phyloP scores from a whole-genome alignment of 2,329 filamentous ascomycete species.

The Colletotrichum plurivorum region DNA sequence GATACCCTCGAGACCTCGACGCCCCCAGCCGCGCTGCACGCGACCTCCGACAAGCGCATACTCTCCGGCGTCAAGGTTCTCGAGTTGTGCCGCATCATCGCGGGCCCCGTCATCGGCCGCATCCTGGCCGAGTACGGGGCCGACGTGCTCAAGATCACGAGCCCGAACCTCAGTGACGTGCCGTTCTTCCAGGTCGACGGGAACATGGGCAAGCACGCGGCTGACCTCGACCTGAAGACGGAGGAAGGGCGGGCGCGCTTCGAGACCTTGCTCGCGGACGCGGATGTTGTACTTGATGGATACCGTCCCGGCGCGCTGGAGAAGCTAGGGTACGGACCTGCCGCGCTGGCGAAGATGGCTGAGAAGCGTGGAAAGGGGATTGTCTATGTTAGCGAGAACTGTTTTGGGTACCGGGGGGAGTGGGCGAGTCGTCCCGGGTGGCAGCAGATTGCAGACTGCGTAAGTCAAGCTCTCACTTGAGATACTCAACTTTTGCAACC shows the following conservation, averaged over 20 bases:
- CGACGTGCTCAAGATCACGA: constrained; percentile 80
- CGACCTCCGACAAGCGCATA: constrained; percentile 46
- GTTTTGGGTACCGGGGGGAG: constrained; percentile 73
- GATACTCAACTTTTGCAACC: too few species aligned
- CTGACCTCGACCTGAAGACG: constrained; percentile 74
- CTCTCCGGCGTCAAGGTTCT: constrained; percentile 78
- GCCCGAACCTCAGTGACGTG: constrained; percentile 76
- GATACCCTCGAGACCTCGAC: constrained; percentile 65
- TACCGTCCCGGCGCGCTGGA: constrained; percentile 77
- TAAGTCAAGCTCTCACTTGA: constrained; percentile 41
- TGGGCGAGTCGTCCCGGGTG: constrained; percentile 77
- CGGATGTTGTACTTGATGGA: constrained; percentile 77
- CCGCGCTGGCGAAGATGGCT: constrained; percentile 67
- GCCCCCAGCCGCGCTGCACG: constrained; percentile 58
- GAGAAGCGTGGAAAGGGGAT: constrained; percentile 71
- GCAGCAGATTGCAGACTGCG: constrained; percentile 81
- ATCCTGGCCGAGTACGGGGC: constrained; percentile 83
- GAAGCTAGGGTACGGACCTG: constrained; percentile 73
- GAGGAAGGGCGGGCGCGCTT: constrained; percentile 67
- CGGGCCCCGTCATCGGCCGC: constrained; percentile 79
- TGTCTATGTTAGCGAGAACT: constrained; percentile 79
- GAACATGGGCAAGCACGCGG: constrained; percentile 79
- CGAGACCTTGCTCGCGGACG: constrained; percentile 71
- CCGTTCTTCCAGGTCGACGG: constrained; percentile 81
- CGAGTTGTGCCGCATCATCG: constrained; percentile 82